A percentile compares a stretch with the other conserved stretches of the same genome.
Conservation (phyloP, 2,329 filamentous ascomycete species). For the Rutstroemia sp. region DNA sequence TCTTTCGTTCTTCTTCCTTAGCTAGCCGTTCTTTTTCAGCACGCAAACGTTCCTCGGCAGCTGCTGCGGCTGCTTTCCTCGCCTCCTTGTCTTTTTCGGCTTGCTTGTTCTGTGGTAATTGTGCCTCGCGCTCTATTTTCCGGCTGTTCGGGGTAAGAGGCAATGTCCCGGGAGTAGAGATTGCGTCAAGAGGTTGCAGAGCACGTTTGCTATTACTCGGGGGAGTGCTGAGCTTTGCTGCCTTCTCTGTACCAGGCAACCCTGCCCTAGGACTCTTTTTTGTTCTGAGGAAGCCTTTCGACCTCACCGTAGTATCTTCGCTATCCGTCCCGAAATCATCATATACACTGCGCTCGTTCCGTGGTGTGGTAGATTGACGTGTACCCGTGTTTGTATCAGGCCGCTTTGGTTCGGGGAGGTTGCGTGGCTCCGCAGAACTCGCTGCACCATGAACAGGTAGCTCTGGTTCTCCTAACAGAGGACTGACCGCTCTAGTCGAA, state of each 20-base stretch:
- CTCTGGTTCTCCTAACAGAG: slow-evolving; percentile 18
- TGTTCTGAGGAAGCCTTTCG: slow-evolving; percentile 15
- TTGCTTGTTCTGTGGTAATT: slow-evolving; percentile 11
- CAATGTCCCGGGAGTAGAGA: slow-evolving; percentile 14
- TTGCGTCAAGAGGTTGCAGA: slow-evolving; percentile 9
- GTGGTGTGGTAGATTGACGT: not conserved
- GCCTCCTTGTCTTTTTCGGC: slow-evolving; percentile 17
- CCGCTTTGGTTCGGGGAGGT: slow-evolving; percentile 4
- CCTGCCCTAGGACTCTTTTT: slow-evolving; percentile 15
- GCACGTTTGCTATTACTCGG: slow-evolving; percentile 13
- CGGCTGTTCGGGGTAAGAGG: slow-evolving; percentile 23
- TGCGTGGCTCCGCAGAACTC: slow-evolving; percentile 8
- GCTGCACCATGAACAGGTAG: not conserved
- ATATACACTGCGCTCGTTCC: slow-evolving; percentile 18
- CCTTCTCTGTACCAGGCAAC: slow-evolving; percentile 13
- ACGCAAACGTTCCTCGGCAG: slow-evolving; percentile 15
- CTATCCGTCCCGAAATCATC: slow-evolving; percentile 23
- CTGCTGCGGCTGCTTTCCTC: slow-evolving; percentile 15
- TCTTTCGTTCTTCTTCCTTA: slow-evolving; percentile 10
- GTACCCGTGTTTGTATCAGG: not conserved
- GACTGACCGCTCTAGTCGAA: slow-evolving; percentile 25
- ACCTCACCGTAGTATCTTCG: slow-evolving; percentile 10
- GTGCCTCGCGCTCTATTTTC: slow-evolving; percentile 16
- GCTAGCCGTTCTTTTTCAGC: slow-evolving; percentile 14
- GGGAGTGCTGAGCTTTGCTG: slow-evolving; percentile 20